Percentiles rank a stretch among this genome's conserved stretches.
Conservation (phyloP, 495 filamentous ascomycete species). For the Platismatia glauca region DNA sequence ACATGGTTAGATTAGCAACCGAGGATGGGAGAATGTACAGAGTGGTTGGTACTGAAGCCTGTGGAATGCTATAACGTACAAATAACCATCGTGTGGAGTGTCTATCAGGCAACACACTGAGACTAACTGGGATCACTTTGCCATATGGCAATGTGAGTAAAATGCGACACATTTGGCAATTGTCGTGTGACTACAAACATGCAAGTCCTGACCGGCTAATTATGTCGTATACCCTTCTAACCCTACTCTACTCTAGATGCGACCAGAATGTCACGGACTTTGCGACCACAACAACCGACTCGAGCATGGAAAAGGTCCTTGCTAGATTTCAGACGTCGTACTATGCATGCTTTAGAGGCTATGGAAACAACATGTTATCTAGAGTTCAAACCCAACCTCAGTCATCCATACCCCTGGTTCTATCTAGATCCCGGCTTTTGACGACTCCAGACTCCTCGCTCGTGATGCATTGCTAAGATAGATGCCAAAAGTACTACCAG, state of each 20-base stretch:
- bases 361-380: neutral
- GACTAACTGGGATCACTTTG: neutral
- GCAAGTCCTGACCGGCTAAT: neutral
- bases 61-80: neutral
- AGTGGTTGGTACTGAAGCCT: neutral
- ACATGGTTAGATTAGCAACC: constrained; percentile 9
- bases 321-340: neutral
- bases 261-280: neutral
- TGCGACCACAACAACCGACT: neutral
- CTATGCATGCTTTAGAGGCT: neutral
- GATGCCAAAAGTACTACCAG: neutral
- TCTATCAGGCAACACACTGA: neutral
- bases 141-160: neutral
- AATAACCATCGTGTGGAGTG: neutral
- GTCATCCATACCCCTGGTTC: neutral
- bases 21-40: neutral
- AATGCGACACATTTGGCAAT: neutral
- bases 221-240: too few relatives aligned
- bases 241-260: neutral
- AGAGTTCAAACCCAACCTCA: neutral
- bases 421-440: neutral
- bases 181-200: neutral
- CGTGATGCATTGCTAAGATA: neutral
- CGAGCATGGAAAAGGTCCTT: neutral
- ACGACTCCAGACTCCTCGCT: constrained; percentile 4